Percentiles rank a stretch among this genome's conserved stretches.
phyloP scores from a whole-genome alignment of 1,284 basidiomycete species.

The Apiotrichum siamense region DNA sequence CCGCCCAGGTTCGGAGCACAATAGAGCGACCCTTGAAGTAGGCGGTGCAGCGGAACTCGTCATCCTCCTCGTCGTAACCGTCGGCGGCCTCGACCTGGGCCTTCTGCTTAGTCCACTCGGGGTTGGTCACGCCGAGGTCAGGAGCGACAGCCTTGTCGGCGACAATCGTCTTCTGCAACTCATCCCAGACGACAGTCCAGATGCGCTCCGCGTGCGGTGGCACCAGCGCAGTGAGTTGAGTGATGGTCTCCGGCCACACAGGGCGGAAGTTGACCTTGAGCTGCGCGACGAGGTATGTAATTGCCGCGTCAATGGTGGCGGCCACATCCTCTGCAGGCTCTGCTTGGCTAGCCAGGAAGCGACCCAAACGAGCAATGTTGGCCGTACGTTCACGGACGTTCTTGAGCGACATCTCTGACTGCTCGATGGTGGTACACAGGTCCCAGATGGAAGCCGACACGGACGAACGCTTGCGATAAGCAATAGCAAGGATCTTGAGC shows the following conservation, averaged over 20 bases:
- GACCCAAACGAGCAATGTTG: constrained; percentile 51
- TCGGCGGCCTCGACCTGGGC: constrained; percentile 8
- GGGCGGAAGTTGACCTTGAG: constrained; percentile 87
- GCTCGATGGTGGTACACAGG: constrained; percentile 65
- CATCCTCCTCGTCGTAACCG: constrained; percentile 23
- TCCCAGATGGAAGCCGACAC: constrained; percentile 50
- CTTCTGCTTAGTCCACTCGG: constrained; percentile 29
- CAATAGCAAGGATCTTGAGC: constrained; percentile 39
- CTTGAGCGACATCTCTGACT: constrained; percentile 64
- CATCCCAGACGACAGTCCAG: constrained; percentile 64
- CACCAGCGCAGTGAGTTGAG: constrained; percentile 59
- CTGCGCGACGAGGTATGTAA: constrained; percentile 51
- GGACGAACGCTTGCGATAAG: constrained; percentile 16
- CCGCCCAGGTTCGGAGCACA: constrained; percentile 22
- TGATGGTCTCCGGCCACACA: constrained; percentile 73
- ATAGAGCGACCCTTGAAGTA: constrained; percentile 21
- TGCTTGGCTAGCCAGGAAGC: constrained; percentile 26
- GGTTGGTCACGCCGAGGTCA: constrained; percentile 29
- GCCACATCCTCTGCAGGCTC: constrained; percentile 14
- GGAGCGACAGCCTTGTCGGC: constrained; percentile 19
- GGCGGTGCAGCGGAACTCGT: constrained; percentile 42
- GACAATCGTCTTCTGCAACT: constrained; percentile 51
- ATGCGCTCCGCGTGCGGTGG: constrained; percentile 60
- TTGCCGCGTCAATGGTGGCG: constrained; percentile 1
- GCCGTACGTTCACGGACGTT: constrained; percentile 76